Base-by-base conservation (phyloP, 1,284 basidiomycete genomes). In the Stygiomarasmius scandens region DNA sequence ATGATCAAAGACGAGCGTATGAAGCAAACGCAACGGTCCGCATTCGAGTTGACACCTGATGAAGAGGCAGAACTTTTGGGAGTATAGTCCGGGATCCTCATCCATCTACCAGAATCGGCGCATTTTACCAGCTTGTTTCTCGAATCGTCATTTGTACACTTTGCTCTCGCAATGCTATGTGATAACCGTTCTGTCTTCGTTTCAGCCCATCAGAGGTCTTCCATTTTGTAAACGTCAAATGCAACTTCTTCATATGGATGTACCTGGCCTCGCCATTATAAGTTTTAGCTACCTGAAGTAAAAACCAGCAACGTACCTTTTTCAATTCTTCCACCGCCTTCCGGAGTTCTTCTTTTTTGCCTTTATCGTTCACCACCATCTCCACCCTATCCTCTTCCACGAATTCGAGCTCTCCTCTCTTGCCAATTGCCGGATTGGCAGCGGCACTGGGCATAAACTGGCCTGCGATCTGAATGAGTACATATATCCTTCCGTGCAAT, bases 241-340 rank as follows among this genome's bases (percentile, higher is more conserved):
- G 78, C 80, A 52, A 83, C 80, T 65, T 83, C 78, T 67, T 85
- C 82, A 61, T 85, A 84, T 14, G 81, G 82, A 67, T 84, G 83
- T 9, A 78, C 73, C 81, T 84, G 58, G 22, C 20, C 24, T 8
- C 8, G 23, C 5, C 12, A 47, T 36, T 19, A 12, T 8, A 47
- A 24, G 20, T 16, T 36, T 11, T 50, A 22, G 53, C 23, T 6
- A 22, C 34, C 14, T 22, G 29, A 36, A 14, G 10, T 20, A 20
- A n/a, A 25, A 20, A 49, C 46, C 14, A 45, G 45, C 10, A 38
- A 71, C 77, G 53, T 60, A 82, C 82, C 67, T 71, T 74, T 66
- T 80, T 80, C 50, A 84, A 66, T 61, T 77, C 74, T 47, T 72
- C 66, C 29, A 85, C 70, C 14, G 75, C 77, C 19, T 71, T 67